Conservation (phyloP, 140 eudicot genomes). For the Anethum foeniculum region DNA sequence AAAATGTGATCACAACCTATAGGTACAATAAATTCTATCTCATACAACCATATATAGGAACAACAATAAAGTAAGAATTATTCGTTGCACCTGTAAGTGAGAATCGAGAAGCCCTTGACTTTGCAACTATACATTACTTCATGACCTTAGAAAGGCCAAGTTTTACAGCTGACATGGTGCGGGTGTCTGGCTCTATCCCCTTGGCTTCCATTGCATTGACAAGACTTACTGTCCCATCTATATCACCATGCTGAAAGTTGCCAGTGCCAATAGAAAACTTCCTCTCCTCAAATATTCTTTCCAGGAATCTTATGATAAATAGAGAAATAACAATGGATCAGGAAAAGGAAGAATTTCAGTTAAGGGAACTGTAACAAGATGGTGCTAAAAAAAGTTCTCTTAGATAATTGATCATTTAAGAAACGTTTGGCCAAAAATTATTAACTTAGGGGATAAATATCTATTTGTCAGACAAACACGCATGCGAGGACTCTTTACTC, state of each 20-base stretch:
- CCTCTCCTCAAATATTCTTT: neutral
- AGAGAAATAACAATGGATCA: neutral
- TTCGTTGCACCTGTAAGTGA: neutral
- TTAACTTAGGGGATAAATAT: neutral
- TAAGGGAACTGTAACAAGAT: neutral
- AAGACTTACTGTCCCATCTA: slow-evolving; percentile 35
- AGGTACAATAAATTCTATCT: neutral
- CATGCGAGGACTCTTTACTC: neutral
- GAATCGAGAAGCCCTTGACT: neutral
- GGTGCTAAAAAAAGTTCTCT: neutral
- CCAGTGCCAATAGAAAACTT: slow-evolving; percentile 19
- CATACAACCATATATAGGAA: neutral
- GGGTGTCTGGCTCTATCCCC: slow-evolving; percentile 35
- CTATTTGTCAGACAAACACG: neutral
- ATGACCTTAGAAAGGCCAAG: slow-evolving; percentile 12
- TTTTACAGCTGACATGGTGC: slow-evolving; percentile 27
- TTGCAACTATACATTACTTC: neutral
- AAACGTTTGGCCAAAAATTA: neutral
- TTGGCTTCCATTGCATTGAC: slow-evolving; percentile 35
- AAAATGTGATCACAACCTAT: neutral
- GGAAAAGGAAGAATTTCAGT: neutral
- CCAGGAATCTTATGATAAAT: neutral
- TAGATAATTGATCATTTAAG: neutral
- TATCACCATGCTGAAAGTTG: slow-evolving; percentile 35
- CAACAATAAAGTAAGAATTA: too few species aligned